Evolutionary conservation across 148 eudicot genomes (phyloP), one percentile per base, ranked within the genome.

Genomic region (Arctostaphylos glauca): DNA sequence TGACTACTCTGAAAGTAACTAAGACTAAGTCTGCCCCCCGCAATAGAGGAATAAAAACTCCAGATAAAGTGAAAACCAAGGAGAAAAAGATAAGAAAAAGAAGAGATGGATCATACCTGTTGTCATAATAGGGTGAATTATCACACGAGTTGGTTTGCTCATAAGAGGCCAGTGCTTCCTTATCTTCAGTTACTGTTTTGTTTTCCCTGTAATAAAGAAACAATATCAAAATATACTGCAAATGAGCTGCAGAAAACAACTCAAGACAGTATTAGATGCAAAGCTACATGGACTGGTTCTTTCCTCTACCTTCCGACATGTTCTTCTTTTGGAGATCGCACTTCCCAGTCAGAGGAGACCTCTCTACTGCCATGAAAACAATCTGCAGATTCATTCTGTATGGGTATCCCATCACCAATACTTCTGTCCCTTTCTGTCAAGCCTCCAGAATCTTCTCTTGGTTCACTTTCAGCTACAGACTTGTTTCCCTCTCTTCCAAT

Each of bases 181-280:
- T 81, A 78, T 87, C 87, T 80, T 50, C 81, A 86, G 67, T 25
- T 13, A 19, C 81, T 55, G 80, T 80, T 58, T 74, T 55, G 38
- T 78, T 86, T 68, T 81, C 86, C 85, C 96, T 94, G 88, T 83
- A 88, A 66, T 87, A 72, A 76, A 21, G n/a, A 84, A 25, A 23
- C 41, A 66, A 49, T 41, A 41, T 56, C 19, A 49, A 38, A 55
- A 55, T 43, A 67, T 21, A 9, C 49, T 58, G 41, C 70, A 46
- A 31, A 21, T 2, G n/a, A 46, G 48, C 43, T 18, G 43, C 43
- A 6, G 41, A 53, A 78, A 83, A 23, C 4, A 48, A 74, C 62
- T 53, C 50, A 72, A 81, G 31, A 13, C 78, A 25, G 10, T 70
- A 14, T 38, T 10, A 67, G 6, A 47, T 46, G 49, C 23, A 55